These are phyloP conservation scores for Penstemon barbatus DNA, from an alignment of 257 asterid genomes.

Conservation along the genomic window DNA sequence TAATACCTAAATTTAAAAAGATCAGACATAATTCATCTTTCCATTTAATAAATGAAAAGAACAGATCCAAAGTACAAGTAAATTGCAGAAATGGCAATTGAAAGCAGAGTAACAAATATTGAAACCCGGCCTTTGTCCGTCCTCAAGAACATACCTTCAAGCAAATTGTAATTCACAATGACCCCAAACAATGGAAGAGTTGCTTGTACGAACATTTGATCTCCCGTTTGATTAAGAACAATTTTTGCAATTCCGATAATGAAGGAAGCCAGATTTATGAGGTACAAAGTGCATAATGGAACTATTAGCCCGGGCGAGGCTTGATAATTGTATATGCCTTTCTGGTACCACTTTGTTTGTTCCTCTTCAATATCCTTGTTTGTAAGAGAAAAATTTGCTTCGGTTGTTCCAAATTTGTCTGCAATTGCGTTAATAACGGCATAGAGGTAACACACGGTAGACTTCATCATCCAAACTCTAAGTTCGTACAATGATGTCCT, in stretches of 20 bases:
- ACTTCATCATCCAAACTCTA: conserved; percentile 62
- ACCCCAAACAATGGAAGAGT: conserved; percentile 41
- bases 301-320: conserved; percentile 39
- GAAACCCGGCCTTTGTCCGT: conserved; percentile 48
- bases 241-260: conserved; percentile 36
- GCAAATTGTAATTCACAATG: conserved; percentile 43
- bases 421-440: conserved; percentile 46
- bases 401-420: conserved; percentile 38
- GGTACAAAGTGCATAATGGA: conserved; percentile 48
- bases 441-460: conserved; percentile 43
- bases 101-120: conserved; percentile 21
- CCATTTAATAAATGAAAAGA: conserved; percentile 16
- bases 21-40: not conserved
- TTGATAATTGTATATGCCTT: conserved; percentile 54
- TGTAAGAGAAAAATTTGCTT: conserved; percentile 61
- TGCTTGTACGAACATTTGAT: conserved; percentile 40
- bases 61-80: conserved; percentile 27
- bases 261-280: conserved; percentile 41
- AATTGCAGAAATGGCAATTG: conserved; percentile 26
- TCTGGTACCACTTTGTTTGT: conserved; percentile 33
- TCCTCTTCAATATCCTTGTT: conserved; percentile 52
- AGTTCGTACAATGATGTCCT: conserved; percentile 50
- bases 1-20: not conserved
- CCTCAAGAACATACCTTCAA: conserved; percentile 67
- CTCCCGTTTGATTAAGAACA: conserved; percentile 1